Evolutionary conservation across 2,329 filamentous ascomycete species (phyloP).

Genomic region (Ophiostoma ips): DNA sequence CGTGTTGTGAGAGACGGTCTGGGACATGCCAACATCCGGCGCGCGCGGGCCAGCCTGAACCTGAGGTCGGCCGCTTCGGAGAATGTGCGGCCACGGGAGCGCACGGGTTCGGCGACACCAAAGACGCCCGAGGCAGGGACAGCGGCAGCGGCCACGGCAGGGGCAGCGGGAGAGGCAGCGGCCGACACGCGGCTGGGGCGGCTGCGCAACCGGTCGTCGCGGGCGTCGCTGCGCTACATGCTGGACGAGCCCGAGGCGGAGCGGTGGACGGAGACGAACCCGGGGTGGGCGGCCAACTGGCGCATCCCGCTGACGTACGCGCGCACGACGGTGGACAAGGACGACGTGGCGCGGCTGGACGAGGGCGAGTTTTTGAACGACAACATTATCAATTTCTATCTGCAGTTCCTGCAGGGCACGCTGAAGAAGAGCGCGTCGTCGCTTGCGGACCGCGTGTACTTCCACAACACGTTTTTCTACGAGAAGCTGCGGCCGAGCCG

Average conservation of each 20-base stretch:
- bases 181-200: neutral
- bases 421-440: slow-evolving; percentile 41
- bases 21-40: no score
- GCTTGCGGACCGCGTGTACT: slow-evolving; percentile 54
- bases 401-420: slow-evolving; percentile 55
- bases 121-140: no score
- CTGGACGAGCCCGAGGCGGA: neutral
- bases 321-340: slow-evolving; percentile 51
- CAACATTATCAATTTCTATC: slow-evolving; percentile 78
- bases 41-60: no score
- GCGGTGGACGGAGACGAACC: slow-evolving; percentile 36
- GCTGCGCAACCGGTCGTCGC: slow-evolving; percentile 1
- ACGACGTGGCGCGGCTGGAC: slow-evolving; percentile 65
- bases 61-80: no score
- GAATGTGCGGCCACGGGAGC: no score
- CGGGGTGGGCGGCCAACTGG: slow-evolving; percentile 39
- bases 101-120: neutral
- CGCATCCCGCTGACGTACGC: slow-evolving; percentile 48
- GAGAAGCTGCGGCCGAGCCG: slow-evolving; percentile 53
- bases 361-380: slow-evolving; percentile 85
- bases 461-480: slow-evolving; percentile 92
- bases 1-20: no score
- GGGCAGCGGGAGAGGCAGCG: no score
- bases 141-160: neutral
- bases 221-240: neutral